Evolutionary conservation across 371 early-diverging fungal species (phyloP).

Genomic region (Mortierella sp.): DNA sequence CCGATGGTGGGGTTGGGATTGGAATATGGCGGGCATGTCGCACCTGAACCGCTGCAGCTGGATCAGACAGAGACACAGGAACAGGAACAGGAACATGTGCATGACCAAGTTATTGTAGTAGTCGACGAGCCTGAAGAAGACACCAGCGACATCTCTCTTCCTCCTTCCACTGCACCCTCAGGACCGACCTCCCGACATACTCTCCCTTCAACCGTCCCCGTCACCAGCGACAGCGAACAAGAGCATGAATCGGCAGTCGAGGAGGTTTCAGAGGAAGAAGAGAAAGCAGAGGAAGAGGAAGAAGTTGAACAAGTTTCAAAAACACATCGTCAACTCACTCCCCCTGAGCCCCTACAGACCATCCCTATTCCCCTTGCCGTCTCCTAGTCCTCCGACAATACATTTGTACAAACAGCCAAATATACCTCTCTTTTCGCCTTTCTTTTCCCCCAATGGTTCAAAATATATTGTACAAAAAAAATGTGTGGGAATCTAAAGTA

Average conservation of each 20-base stretch:
- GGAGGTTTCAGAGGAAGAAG: neutral
- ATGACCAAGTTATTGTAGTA: neutral
- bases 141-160: neutral
- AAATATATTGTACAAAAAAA: no score
- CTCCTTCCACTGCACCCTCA: neutral
- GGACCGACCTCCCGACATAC: neutral
- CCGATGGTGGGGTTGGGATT: constrained; percentile 10
- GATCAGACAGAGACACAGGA: neutral
- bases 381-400: constrained; percentile 7
- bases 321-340: neutral
- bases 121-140: neutral
- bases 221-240: neutral
- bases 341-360: neutral
- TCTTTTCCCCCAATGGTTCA: no score
- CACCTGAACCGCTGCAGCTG: neutral
- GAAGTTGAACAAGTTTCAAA: no score
- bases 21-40: neutral
- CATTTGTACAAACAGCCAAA: neutral
- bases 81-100: neutral
- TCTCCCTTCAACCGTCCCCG: neutral
- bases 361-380: constrained; percentile 19
- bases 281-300: neutral
- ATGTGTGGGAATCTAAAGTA: no score
- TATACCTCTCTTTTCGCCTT: neutral
- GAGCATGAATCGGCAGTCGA: neutral